Conservation (phyloP, 306 rosid genomes). For the Inga laurina region DNA sequence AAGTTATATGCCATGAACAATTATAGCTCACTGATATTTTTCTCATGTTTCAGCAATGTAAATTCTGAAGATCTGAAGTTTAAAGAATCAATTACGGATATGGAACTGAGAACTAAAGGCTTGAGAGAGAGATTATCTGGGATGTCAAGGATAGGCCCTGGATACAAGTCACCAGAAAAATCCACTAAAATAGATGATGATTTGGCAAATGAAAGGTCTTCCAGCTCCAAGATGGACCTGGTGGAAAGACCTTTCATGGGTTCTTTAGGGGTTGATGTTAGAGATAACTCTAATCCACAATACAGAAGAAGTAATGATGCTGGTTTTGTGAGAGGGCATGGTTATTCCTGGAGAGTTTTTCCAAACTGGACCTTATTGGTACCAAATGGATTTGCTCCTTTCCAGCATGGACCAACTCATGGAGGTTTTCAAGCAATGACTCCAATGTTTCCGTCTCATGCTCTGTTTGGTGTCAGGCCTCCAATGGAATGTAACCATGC, state of each 20-base stretch:
- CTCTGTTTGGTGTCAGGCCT: slow-evolving; percentile 87
- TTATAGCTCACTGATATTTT: slow-evolving; percentile 26
- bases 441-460: slow-evolving; percentile 81
- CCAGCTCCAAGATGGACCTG: slow-evolving; percentile 69
- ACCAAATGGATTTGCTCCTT: slow-evolving; percentile 90
- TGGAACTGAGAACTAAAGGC: slow-evolving; percentile 50
- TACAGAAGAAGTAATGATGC: slow-evolving; percentile 73
- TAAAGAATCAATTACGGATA: slow-evolving; percentile 39
- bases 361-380: slow-evolving; percentile 81
- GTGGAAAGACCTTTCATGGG: slow-evolving; percentile 71
- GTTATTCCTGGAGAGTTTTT: slow-evolving; percentile 87
- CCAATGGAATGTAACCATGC: slow-evolving; percentile 76
- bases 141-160: slow-evolving; percentile 60
- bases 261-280: slow-evolving; percentile 77
- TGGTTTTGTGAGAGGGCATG: slow-evolving; percentile 73
- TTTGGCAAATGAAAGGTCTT: slow-evolving; percentile 68
- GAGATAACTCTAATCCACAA: slow-evolving; percentile 74
- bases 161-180: slow-evolving; percentile 64
- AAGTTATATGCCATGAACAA: slow-evolving; percentile 1
- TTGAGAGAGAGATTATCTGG: slow-evolving; percentile 56
- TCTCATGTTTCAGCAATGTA: slow-evolving; percentile 44
- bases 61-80: slow-evolving; percentile 52
- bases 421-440: slow-evolving; percentile 87
- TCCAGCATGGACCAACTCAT: slow-evolving; percentile 87
- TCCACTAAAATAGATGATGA: slow-evolving; percentile 65